These are phyloP conservation scores for Sherardia arvensis DNA, from an alignment of 257 asterid species.

Conservation along the genomic window DNA sequence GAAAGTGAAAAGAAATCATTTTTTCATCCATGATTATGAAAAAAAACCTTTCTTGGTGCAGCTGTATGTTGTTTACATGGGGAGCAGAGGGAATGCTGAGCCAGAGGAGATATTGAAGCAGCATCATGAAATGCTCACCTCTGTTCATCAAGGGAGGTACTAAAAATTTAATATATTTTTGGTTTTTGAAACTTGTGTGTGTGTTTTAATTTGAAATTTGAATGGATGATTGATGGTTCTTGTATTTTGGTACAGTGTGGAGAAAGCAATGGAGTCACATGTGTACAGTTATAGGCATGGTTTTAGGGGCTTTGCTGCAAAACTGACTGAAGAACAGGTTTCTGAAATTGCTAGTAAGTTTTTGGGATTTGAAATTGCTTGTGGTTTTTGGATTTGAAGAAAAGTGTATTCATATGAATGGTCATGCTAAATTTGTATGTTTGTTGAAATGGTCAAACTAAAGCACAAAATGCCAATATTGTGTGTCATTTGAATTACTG, in stretches of 20 bases:
- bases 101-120: conserved; percentile 73
- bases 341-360: conserved; percentile 59
- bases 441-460: conserved; percentile 10
- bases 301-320: conserved; percentile 96
- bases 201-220: not conserved
- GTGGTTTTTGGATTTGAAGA: not conserved
- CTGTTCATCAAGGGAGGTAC: conserved; percentile 78
- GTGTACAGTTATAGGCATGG: conserved; percentile 81
- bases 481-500: conserved; percentile 16
- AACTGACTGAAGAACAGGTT: conserved; percentile 76
- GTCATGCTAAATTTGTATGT: not conserved
- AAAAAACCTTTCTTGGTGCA: conserved; percentile 20
- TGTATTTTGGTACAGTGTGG: conserved; percentile 42
- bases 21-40: not conserved
- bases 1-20: not conserved
- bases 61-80: conserved; percentile 97
- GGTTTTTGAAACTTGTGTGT: not conserved
- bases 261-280: conserved; percentile 72
- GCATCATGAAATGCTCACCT: conserved; percentile 61
- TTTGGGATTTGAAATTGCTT: not conserved
- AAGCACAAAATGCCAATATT: conserved; percentile 76
- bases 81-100: conserved; percentile 53
- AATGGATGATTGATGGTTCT: not conserved
- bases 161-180: not conserved
- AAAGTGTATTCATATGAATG: not conserved